phyloP scores from a whole-genome alignment of 2,329 filamentous ascomycete genomes.

The Triangularia verruculosa region DNA sequence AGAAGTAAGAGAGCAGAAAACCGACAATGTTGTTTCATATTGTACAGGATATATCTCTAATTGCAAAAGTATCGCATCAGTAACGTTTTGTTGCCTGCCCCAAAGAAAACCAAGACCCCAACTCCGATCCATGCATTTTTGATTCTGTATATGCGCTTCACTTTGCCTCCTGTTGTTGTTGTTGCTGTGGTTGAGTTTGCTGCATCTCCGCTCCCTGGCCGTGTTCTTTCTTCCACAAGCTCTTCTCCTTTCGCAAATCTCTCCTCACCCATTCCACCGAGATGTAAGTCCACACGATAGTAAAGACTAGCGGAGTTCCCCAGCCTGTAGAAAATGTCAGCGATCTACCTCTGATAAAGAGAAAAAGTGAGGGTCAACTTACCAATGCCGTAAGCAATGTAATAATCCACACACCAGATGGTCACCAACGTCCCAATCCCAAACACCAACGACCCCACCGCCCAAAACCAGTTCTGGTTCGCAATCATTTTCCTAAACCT shows the following conservation, averaged over 20 bases:
- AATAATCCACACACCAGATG: constrained; percentile 46
- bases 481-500: constrained; percentile 53
- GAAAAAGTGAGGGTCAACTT: constrained; percentile 17
- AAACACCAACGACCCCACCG: constrained; percentile 46
- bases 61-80: neutral
- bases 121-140: neutral
- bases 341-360: neutral
- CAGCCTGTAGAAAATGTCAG: constrained; percentile 19
- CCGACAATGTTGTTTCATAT: neutral
- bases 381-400: constrained; percentile 46
- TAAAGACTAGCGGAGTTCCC: constrained; percentile 26
- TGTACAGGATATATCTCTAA: neutral
- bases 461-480: constrained; percentile 57
- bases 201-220: neutral
- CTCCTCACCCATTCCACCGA: constrained; percentile 24
- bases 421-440: constrained; percentile 46
- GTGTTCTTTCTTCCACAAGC: constrained; percentile 26
- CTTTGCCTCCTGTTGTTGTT: neutral
- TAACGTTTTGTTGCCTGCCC: neutral
- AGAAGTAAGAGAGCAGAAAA: too few species aligned
- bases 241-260: constrained; percentile 24
- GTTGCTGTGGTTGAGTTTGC: neutral
- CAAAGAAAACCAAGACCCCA: neutral
- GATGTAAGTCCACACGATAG: constrained; percentile 21
- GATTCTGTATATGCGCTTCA: neutral